Evolutionary conservation across 1,284 basidiomycete species (phyloP), one percentile per base, ranked within the genome.

Genomic region (Inonotus hispidus): DNA sequence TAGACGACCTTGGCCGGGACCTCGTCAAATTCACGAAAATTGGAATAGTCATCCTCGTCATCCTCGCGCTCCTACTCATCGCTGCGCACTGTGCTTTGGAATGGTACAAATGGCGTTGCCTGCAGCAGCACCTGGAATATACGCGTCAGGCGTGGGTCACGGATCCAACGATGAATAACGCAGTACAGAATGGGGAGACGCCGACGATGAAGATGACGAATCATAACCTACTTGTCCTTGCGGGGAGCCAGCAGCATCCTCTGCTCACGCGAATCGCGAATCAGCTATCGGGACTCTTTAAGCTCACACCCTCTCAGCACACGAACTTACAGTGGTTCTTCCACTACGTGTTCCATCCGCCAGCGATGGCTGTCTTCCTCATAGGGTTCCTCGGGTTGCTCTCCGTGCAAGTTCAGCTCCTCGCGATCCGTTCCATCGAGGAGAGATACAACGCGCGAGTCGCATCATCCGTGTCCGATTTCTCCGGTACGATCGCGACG

Each of bases 381-480:
- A 92, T 98, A 68, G 93, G 95, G 11, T 76, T 95, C 64, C 84
- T 97, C 64, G 95, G 95, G 14, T 75, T 98, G n/a, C 73, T 97
- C 56, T 87, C 87, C n/a, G 85, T 97, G 29, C 79, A 95, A 70
- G 75, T 95, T 21, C 96, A 99, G 74, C 79, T 98, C 19, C 69
- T 86, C 39, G 92, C 89, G 1, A 76, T 95, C 60, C 74, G 79
- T 1, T 88, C 89, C 0, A 77, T 96, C 46, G 82, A 86, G 63
- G 74, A 76, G 37, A 83, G 84, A 63, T 93, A 87, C 64, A 73
- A 79, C 16, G 75, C 77, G 49, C 82, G 82, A 56, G 83, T 89
- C 27, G 75, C 82, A 7, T 73, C 81, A 0, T 81, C 85, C 8
- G 79, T 85, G 8, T 73, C 82, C 14, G 83, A 85, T 68, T 89